Evolutionary conservation across 345 rosid species (phyloP), one percentile per base, ranked within the genome.

Genomic region (Reutealis trisperma): DNA sequence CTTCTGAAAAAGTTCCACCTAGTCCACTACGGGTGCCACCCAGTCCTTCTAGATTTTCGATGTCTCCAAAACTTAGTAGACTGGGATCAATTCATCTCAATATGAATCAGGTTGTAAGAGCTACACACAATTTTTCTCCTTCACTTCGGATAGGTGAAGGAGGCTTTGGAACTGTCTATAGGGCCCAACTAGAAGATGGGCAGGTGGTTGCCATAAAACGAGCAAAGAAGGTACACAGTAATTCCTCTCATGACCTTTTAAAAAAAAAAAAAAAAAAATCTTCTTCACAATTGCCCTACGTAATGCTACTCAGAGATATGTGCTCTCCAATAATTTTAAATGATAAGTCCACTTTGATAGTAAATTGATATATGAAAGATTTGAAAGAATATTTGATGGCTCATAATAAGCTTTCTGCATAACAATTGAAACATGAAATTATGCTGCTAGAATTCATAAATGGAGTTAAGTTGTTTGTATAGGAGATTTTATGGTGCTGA

Each of bases 201-300:
- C 94, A 80, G 72, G 73, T 88, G 75, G 97, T 96, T 66, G 99
- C 99, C 80, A 88, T 96, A 69, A 96, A 96, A 90, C 91, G 99
- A 84, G 99, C 93, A 63, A 96, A 93, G 86, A 92, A 88, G 94
- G 99, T 92, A 83, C 68, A 72, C 74, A 25, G 24, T 71, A 6
- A 37, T 73, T 68, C 22, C 72, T 27, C 42, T 77, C 76, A 62
- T 71, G 74, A 54, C 21, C 45, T 19, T 32, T 3, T n/a, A n/a
- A n/a, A n/a, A n/a, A n/a, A n/a, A n/a, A n/a, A n/a, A n/a, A 59
- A 42, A 27, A 44, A 59, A 34, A 22, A 67, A 12, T 7, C 63
- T 57, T 41, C 58, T 62, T 62, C 42, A 44, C 24, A 18, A 6
- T 63, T 47, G 21, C 18, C 59, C 5, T 70, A 14, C 9, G 19